Conservation (phyloP, 768 basidiomycete genomes). For the Cantharellus cinnabarinus region DNA sequence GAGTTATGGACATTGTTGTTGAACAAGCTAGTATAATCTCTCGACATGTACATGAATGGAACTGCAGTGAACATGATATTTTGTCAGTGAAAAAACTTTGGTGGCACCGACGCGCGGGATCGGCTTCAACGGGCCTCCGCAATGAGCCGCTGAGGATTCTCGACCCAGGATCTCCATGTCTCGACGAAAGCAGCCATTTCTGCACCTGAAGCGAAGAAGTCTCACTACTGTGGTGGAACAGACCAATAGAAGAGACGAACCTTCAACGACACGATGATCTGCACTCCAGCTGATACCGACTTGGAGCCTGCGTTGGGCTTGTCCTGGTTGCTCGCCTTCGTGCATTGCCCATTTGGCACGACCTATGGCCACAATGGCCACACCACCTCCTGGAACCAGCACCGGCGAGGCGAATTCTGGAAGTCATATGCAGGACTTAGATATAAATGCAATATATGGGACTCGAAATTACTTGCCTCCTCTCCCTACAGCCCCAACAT, state of each 20-base stretch:
- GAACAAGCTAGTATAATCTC: too few relatives aligned
- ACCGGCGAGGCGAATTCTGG: slow-evolving; percentile 46
- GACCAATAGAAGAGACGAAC: not conserved
- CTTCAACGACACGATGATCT: slow-evolving; percentile 75
- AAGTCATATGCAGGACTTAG: not conserved
- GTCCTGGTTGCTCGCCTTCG: slow-evolving; percentile 22
- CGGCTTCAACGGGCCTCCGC: slow-evolving; percentile 20
- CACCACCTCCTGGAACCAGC: slow-evolving; percentile 61
- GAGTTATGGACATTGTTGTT: too few relatives aligned
- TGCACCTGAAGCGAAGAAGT: slow-evolving; percentile 22
- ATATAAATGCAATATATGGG: not conserved
- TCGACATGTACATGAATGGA: too few relatives aligned
- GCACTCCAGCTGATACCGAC: slow-evolving; percentile 63
- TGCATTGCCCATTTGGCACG: slow-evolving; percentile 41
- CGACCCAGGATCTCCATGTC: slow-evolving; percentile 63
- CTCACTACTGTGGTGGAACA: not conserved
- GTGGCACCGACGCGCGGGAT: too few relatives aligned
- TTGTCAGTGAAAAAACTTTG: too few relatives aligned
- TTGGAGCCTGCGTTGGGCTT: slow-evolving; percentile 28
- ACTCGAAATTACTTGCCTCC: slow-evolving; percentile 16
- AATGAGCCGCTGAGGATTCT: slow-evolving; percentile 49
- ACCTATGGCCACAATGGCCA: slow-evolving; percentile 70
- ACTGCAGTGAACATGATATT: too few relatives aligned
- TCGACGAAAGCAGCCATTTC: slow-evolving; percentile 80
- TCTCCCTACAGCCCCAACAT: slow-evolving; percentile 60